These are phyloP conservation scores for Fusarium nelsonii DNA, from an alignment of 2,329 filamentous ascomycete species.

Conservation along the genomic window DNA sequence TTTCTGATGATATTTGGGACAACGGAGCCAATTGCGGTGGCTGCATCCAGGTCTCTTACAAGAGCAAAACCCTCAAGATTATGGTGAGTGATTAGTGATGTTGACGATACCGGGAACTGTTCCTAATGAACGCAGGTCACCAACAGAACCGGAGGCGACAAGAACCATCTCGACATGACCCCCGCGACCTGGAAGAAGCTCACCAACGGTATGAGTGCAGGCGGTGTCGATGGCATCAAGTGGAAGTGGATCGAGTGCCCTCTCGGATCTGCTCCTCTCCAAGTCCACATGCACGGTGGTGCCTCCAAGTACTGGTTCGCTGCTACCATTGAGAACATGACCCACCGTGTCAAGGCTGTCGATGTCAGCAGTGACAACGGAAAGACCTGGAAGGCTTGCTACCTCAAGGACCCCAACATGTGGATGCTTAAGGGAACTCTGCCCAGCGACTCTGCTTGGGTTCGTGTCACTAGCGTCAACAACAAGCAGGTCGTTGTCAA, in stretches of 20 bases:
- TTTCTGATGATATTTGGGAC: slow-evolving; percentile 23
- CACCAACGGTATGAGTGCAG: slow-evolving; percentile 17
- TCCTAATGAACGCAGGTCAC: not conserved
- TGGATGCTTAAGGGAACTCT: slow-evolving; percentile 21
- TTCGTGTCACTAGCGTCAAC: slow-evolving; percentile 21
- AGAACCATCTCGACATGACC: slow-evolving; percentile 30
- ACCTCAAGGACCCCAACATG: slow-evolving; percentile 19
- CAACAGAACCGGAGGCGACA: slow-evolving; percentile 22
- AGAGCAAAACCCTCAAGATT: slow-evolving; percentile 14
- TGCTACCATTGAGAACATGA: slow-evolving; percentile 21
- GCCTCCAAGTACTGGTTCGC: slow-evolving; percentile 31
- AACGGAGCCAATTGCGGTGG: slow-evolving; percentile 24
- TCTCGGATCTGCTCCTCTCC: slow-evolving; percentile 4
- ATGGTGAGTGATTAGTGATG: not conserved
- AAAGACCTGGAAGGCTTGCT: slow-evolving; percentile 15
- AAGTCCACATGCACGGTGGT: slow-evolving; percentile 26
- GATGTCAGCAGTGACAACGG: slow-evolving; percentile 22
- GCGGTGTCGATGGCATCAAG: slow-evolving; percentile 23
- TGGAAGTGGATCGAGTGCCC: slow-evolving; percentile 31
- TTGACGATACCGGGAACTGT: accelerated
- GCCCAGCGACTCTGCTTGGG: slow-evolving; percentile 17
- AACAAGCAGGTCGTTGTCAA: slow-evolving; percentile 25
- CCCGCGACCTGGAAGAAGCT: slow-evolving; percentile 21
- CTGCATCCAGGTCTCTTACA: slow-evolving; percentile 12
- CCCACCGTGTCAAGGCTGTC: slow-evolving; percentile 25